Percentiles rank a stretch among this genome's conserved stretches.
These are phyloP conservation scores for Cyberlindnera euphorbiae DNA, from an alignment of 805 yeast genomes.

Conservation along the genomic window DNA sequence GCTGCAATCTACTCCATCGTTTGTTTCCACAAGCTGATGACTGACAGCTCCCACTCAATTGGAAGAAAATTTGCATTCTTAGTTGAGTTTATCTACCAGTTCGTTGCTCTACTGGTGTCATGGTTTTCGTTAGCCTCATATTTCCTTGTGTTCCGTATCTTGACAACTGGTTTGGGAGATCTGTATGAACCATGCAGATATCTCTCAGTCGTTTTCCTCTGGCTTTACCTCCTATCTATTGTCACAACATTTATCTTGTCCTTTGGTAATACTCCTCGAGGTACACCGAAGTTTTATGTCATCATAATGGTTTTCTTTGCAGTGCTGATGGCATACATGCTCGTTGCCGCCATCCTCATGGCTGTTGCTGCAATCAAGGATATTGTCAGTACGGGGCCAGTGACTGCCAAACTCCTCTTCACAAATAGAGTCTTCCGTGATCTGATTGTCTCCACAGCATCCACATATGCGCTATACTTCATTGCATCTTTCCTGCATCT, in stretches of 20 bases:
- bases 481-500: conserved; percentile 75
- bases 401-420: conserved; percentile 45
- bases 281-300: conserved; percentile 75
- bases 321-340: conserved; percentile 79
- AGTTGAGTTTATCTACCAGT: conserved; percentile 76
- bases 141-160: conserved; percentile 82
- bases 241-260: conserved; percentile 85
- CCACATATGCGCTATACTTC: conserved; percentile 80
- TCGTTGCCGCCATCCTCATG: conserved; percentile 81
- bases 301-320: conserved; percentile 79
- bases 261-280: conserved; percentile 91
- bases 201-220: conserved; percentile 71
- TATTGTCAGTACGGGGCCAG: conserved; percentile 31
- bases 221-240: conserved; percentile 79
- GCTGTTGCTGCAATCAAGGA: conserved; percentile 65
- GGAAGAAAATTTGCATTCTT: conserved; percentile 66
- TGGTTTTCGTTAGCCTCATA: conserved; percentile 93
- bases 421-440: conserved; percentile 75
- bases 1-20: conserved; percentile 85
- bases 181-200: conserved; percentile 70
- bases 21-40: conserved; percentile 74
- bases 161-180: conserved; percentile 74
- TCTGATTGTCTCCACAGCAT: conserved; percentile 75
- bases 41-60: conserved; percentile 61
- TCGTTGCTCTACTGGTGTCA: conserved; percentile 68